Evolutionary conservation across 2,329 filamentous ascomycete species (phyloP), one percentile per base, ranked within the genome.

Genomic region (Tolypocladium cylindrosporum): DNA sequence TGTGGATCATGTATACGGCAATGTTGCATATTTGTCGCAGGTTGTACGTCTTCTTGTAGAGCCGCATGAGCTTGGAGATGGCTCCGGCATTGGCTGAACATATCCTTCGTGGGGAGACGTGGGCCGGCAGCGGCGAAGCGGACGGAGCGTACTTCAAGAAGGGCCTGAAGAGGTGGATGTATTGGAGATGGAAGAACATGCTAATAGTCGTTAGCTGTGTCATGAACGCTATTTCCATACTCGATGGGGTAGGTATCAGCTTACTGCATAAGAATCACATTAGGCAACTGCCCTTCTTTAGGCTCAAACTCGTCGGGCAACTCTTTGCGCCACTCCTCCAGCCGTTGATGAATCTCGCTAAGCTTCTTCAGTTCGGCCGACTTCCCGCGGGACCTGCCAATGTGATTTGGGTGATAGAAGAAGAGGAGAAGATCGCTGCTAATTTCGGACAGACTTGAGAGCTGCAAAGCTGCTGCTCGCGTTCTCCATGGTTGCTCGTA

Each of bases 151-250:
- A 97, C 71, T 94, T 96, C 55, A 97, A 80, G 69, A 97, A 97
- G 0, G 94, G 93, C 6, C 93, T 86, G 77, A 97, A 97, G 5
- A 97, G 85, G 67, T 97, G 92, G 60, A 97, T 96, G 69, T 95
- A 96, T 53, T 97, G 85, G 1, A 97, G 81, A 68, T 97, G 92
- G 72, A 93, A 96, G 74, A 97, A 96, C 92, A 97, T 97, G 75
- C 92, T 97, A 36, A 37, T 34, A 24, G 53, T 19, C 7, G 62
- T 74, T 56, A 74, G 64, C 19, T 16, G 4, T 36, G 19, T 36
- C 27, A n/a, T 21, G 5, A 19, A 9, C 16, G 14, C 1, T 13
- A 4, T 11, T 5, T n/a, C 51, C 31, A 21, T 16, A 36, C 4
- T n/a, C 16, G 31, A 9, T 27, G 40, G 13, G 9, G 31, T 2